These are phyloP conservation scores for Trypanosoma mega DNA, from an alignment of 208 protist species.

Conservation along the genomic window DNA sequence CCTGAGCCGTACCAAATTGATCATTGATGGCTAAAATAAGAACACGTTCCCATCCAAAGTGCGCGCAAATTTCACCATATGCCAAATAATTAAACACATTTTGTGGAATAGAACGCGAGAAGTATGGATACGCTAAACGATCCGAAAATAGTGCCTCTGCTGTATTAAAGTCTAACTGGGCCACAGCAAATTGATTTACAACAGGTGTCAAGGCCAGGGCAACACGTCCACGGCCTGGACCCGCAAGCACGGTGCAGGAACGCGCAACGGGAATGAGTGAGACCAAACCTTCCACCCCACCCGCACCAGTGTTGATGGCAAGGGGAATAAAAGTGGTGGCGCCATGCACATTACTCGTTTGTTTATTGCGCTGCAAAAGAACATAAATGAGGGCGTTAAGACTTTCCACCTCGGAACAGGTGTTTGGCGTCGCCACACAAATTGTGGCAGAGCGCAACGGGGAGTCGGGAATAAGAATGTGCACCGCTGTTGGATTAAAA, in stretches of 20 bases:
- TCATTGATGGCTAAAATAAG: conserved; percentile 64
- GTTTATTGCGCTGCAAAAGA: conserved; percentile 45
- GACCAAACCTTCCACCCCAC: conserved; percentile 63
- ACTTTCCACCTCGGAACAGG: conserved; percentile 51
- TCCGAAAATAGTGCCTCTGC: conserved; percentile 60
- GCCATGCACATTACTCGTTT: conserved; percentile 9
- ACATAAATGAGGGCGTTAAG: conserved; percentile 62
- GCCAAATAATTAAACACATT: conserved; percentile 54
- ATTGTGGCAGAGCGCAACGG: conserved; percentile 62
- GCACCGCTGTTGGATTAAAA: conserved; percentile 31
- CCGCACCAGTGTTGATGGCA: conserved; percentile 61
- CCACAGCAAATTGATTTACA: conserved; percentile 73
- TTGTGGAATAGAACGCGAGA: conserved; percentile 63
- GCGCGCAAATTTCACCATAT: conserved; percentile 56
- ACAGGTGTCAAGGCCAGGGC: conserved; percentile 64
- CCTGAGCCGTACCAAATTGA: conserved; percentile 51
- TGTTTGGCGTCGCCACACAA: conserved; percentile 66
- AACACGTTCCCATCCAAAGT: conserved; percentile 86
- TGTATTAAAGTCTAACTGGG: conserved; percentile 77
- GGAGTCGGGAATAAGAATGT: conserved; percentile 47
- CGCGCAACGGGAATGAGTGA: conserved; percentile 66
- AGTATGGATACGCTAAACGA: conserved; percentile 62
- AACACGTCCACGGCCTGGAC: conserved; percentile 54
- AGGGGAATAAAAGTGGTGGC: conserved; percentile 41
- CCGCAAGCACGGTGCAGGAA: conserved; percentile 67